A percentile compares a stretch with the other conserved stretches of the same genome.
These are phyloP conservation scores for Acanthamoeba triangularis DNA, from an alignment of 208 protist genomes.

Conservation along the genomic window DNA sequence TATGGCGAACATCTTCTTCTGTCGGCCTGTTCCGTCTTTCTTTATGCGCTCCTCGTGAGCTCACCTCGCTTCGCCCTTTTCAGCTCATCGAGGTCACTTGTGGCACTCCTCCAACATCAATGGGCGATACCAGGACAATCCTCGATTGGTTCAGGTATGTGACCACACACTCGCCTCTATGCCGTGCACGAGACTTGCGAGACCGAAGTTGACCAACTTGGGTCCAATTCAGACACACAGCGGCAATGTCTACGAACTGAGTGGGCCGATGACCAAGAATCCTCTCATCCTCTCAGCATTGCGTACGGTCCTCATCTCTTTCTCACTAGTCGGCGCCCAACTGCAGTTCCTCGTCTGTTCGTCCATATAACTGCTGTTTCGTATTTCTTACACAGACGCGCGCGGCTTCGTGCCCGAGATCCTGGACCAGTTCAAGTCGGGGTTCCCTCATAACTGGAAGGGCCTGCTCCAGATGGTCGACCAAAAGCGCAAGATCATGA, in stretches of 20 bases:
- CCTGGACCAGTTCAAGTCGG: conserved; percentile 54
- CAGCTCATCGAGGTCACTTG: conserved; percentile 24
- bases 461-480: background rate
- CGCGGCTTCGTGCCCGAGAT: conserved; percentile 51
- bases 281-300: conserved; percentile 18
- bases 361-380: background rate
- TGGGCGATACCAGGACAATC: conserved; percentile 19
- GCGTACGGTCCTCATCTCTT: background rate
- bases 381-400: background rate
- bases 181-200: background rate
- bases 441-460: conserved; percentile 45
- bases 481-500: conserved; percentile 1
- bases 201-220: no score
- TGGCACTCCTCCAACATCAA: conserved; percentile 61
- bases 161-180: background rate
- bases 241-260: conserved; percentile 51
- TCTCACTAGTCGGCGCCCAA: background rate
- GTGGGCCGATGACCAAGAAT: conserved; percentile 46
- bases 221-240: conserved; percentile 3
- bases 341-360: background rate
- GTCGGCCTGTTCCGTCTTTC: background rate
- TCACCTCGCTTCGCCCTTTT: background rate
- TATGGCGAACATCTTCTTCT: background rate
- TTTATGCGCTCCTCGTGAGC: background rate
- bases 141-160: conserved; percentile 21